These are phyloP conservation scores for Fraxinus dipetala DNA, from an alignment of 305 asterid genomes.

Conservation along the genomic window DNA sequence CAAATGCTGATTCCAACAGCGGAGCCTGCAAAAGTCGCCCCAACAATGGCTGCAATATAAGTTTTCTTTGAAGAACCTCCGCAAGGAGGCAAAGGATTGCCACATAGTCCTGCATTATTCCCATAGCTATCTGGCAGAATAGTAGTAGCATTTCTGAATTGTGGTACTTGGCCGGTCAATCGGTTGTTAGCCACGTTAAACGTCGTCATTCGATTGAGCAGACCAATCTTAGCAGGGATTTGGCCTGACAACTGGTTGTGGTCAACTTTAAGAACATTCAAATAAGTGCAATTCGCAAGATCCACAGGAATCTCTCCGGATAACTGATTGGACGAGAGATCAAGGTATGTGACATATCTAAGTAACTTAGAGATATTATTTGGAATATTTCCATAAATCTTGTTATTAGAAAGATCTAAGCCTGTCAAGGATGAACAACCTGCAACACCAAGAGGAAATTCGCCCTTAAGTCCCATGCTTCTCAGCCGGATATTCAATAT, in stretches of 20 bases:
- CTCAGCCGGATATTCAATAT: slow-evolving; percentile 46
- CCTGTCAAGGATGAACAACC: slow-evolving; percentile 57
- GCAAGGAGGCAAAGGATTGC: slow-evolving; percentile 44
- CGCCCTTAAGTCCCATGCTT: slow-evolving; percentile 63
- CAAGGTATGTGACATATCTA: slow-evolving; percentile 35
- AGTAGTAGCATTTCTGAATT: slow-evolving; percentile 22
- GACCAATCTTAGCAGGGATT: slow-evolving; percentile 52
- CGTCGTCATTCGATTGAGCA: slow-evolving; percentile 42
- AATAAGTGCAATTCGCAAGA: slow-evolving; percentile 46
- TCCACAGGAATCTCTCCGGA: slow-evolving; percentile 55
- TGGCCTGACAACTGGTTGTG: slow-evolving; percentile 53
- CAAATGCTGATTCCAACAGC: slow-evolving; percentile 24
- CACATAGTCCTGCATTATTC: slow-evolving; percentile 59
- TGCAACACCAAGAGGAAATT: slow-evolving; percentile 53
- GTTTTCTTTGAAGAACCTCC: slow-evolving; percentile 27
- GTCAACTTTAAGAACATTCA: slow-evolving; percentile 50
- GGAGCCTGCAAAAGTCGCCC: slow-evolving; percentile 47
- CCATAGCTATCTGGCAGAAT: slow-evolving; percentile 35
- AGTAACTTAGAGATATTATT: slow-evolving; percentile 39
- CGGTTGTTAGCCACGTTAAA: slow-evolving; percentile 51
- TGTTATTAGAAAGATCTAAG: slow-evolving; percentile 63
- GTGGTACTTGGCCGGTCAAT: slow-evolving; percentile 55
- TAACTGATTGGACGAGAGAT: slow-evolving; percentile 62
- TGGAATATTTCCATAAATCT: slow-evolving; percentile 51
- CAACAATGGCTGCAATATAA: slow-evolving; percentile 30